phyloP scores from a whole-genome alignment of 805 yeast genomes.

The Teunomyces tritomae region DNA sequence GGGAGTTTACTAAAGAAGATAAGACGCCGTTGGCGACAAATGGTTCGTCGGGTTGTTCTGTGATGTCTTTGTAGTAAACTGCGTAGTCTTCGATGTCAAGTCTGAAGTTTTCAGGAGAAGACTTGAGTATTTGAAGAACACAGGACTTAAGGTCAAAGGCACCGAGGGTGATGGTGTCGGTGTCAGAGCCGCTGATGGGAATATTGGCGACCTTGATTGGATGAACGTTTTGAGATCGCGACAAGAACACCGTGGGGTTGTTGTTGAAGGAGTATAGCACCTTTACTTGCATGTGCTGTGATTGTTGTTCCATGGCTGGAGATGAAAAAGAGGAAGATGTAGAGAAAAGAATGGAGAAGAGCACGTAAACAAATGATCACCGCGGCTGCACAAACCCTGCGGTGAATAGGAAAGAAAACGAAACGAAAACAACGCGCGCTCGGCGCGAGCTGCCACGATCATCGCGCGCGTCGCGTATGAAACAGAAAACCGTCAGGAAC shows the following conservation, averaged over 20 bases:
- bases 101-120: slow-evolving; percentile 43
- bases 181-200: slow-evolving; percentile 24
- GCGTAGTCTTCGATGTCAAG: slow-evolving; percentile 41
- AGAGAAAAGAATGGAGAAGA: background rate
- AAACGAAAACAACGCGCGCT: background rate
- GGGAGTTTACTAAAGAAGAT: slow-evolving; percentile 25
- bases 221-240: slow-evolving; percentile 33
- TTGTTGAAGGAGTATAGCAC: slow-evolving; percentile 45
- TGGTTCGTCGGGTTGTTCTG: slow-evolving; percentile 49
- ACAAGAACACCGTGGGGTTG: slow-evolving; percentile 41
- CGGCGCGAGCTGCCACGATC: no score
- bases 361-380: background rate
- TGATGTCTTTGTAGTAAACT: slow-evolving; percentile 45
- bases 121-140: slow-evolving; percentile 34
- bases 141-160: slow-evolving; percentile 42
- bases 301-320: slow-evolving; percentile 18
- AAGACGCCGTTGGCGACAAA: slow-evolving; percentile 43
- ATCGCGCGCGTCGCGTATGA: no score
- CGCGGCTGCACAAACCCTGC: background rate
- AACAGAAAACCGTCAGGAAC: no score
- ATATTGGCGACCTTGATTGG: slow-evolving; percentile 39
- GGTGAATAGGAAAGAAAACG: background rate
- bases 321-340: background rate
- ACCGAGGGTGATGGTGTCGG: slow-evolving; percentile 36
- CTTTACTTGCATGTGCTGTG: slow-evolving; percentile 43